Evolutionary conservation across 306 rosid genomes (phyloP).

Genomic region (Vachellia pachyceras): DNA sequence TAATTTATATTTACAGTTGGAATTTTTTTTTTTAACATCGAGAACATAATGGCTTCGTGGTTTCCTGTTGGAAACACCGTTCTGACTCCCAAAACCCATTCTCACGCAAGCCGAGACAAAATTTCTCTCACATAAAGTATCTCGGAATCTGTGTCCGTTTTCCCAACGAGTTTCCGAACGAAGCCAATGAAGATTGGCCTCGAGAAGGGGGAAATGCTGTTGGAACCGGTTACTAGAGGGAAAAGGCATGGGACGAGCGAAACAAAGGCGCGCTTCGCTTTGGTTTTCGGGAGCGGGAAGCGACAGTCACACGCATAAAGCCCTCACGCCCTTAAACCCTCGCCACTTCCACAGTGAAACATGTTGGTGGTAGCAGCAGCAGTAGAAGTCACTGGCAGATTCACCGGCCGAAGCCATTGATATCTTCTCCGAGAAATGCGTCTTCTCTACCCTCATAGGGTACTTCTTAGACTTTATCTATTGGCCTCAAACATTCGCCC

Average conservation of each 20-base stretch:
- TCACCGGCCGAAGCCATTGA: neutral
- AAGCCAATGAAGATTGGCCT: too few relatives aligned
- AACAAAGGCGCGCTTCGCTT: neutral
- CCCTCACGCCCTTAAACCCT: neutral
- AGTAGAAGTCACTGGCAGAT: neutral
- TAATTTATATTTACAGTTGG: too few relatives aligned
- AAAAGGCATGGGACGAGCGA: neutral
- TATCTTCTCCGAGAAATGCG: slow-evolving; percentile 49
- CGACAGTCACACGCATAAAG: neutral
- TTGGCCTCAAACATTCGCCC: slow-evolving; percentile 39
- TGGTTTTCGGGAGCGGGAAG: neutral
- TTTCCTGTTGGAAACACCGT: too few relatives aligned
- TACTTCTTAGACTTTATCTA: slow-evolving; percentile 46
- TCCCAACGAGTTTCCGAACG: too few relatives aligned
- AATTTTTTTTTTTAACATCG: too few relatives aligned
- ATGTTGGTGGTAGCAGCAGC: neutral
- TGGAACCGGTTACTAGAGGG: neutral
- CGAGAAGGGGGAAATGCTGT: neutral
- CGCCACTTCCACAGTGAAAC: neutral
- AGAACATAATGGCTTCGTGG: too few relatives aligned
- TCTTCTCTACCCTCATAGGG: slow-evolving; percentile 49
- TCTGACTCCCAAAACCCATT: too few relatives aligned
- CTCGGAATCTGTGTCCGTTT: too few relatives aligned
- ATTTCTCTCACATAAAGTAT: too few relatives aligned
- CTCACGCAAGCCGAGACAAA: too few relatives aligned